Percentiles rank a stretch among this genome's conserved stretches.
These are phyloP conservation scores for Coelastrella sp. DNA, from an alignment of 139 green algal species.

Conservation along the genomic window DNA sequence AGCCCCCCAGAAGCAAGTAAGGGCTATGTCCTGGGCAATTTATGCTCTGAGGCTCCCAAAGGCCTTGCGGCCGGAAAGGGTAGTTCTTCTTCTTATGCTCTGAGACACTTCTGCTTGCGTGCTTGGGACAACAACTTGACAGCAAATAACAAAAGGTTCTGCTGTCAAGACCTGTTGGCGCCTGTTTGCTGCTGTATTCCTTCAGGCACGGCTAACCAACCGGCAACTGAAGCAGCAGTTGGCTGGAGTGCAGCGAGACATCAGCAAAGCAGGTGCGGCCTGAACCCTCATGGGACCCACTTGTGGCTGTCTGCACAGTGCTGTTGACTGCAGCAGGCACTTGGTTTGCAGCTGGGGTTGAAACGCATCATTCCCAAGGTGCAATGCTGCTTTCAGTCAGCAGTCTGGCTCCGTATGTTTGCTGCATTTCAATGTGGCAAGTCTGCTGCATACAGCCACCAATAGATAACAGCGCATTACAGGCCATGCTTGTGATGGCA, in stretches of 20 bases:
- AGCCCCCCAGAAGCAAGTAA: no score
- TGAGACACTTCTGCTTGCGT: no score
- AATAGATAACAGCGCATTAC: background rate
- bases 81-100: no score
- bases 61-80: no score
- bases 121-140: no score
- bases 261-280: slow-evolving; percentile 31
- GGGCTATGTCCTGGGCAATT: no score
- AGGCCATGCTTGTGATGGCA: slow-evolving; percentile 10
- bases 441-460: slow-evolving; percentile 13
- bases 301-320: background rate
- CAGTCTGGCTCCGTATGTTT: background rate
- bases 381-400: no score
- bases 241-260: background rate
- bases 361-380: background rate
- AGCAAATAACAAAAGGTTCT: no score
- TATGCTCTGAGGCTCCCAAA: no score
- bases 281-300: background rate
- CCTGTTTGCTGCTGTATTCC: background rate
- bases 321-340: background rate
- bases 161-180: no score
- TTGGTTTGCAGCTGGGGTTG: background rate
- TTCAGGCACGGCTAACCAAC: slow-evolving; percentile 13
- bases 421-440: background rate
- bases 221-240: slow-evolving; percentile 30